A percentile compares a stretch with the other conserved stretches of the same genome.
These are phyloP conservation scores for Jackrogersella multiformis DNA, from an alignment of 495 filamentous ascomycete genomes.

Conservation along the genomic window DNA sequence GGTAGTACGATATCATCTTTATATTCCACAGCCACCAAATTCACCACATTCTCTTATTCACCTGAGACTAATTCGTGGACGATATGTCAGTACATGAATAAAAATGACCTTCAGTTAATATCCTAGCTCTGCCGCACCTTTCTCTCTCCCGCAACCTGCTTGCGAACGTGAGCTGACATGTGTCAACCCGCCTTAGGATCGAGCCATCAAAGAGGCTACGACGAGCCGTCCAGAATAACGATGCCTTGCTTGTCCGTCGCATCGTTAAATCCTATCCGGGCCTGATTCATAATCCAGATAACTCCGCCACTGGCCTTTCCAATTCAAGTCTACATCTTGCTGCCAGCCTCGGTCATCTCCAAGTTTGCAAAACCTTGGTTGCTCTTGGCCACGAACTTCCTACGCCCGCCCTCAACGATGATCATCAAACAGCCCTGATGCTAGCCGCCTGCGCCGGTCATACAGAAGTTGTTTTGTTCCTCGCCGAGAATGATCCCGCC, in stretches of 20 bases:
- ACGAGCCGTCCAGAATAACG: slow-evolving; percentile 75
- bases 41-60: background rate
- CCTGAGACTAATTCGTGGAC: no score
- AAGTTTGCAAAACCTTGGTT: slow-evolving; percentile 66
- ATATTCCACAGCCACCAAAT: no score
- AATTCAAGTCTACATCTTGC: slow-evolving; percentile 85
- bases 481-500: slow-evolving; percentile 54
- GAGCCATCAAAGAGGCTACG: slow-evolving; percentile 71
- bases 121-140: background rate
- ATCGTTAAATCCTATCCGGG: slow-evolving; percentile 74
- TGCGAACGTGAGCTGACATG: slow-evolving; percentile 4
- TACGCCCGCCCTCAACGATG: slow-evolving; percentile 71
- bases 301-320: slow-evolving; percentile 58
- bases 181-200: slow-evolving; percentile 59
- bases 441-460: slow-evolving; percentile 67
- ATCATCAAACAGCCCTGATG: slow-evolving; percentile 76
- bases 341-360: slow-evolving; percentile 69
- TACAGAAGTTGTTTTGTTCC: slow-evolving; percentile 67
- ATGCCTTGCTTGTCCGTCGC: slow-evolving; percentile 74
- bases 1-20: no score
- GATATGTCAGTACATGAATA: slow-evolving; percentile 15
- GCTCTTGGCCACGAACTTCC: slow-evolving; percentile 64
- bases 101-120: background rate
- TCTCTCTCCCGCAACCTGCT: background rate
- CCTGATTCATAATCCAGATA: slow-evolving; percentile 77